Evolutionary conservation across 192 early-diverging fungal genomes (phyloP).

Genomic region (Mortierella hygrophila): DNA sequence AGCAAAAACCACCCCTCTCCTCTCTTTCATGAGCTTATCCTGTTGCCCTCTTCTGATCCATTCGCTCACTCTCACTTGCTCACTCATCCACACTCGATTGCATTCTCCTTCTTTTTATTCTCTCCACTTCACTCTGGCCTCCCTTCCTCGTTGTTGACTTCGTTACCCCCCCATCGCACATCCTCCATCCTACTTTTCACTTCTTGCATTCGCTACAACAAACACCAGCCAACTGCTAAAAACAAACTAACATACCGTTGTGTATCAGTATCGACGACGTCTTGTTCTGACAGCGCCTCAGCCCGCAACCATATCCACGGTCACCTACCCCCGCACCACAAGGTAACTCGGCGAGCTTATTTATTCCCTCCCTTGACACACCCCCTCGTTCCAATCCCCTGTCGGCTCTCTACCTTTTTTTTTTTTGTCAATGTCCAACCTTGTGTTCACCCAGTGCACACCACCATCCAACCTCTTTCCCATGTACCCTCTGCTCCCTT

Average conservation of each 20-base stretch:
- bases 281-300: neutral
- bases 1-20: neutral
- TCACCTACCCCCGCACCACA: no score
- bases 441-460: neutral
- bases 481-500: no score
- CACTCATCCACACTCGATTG: neutral
- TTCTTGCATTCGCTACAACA: neutral
- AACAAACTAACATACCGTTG: no score
- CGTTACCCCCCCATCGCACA: neutral
- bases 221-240: no score
- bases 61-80: neutral
- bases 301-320: no score
- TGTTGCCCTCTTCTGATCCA: neutral
- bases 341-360: neutral
- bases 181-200: neutral
- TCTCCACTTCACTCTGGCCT: neutral
- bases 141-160: neutral
- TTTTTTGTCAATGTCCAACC: neutral
- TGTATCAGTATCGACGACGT: neutral
- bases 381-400: neutral
- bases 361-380: neutral
- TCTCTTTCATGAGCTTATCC: no score
- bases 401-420: neutral
- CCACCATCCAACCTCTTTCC: neutral
- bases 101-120: neutral